Percentiles rank a stretch among this genome's conserved stretches.
phyloP scores from a whole-genome alignment of 2,329 filamentous ascomycete species.

The Diplodia mutila region DNA sequence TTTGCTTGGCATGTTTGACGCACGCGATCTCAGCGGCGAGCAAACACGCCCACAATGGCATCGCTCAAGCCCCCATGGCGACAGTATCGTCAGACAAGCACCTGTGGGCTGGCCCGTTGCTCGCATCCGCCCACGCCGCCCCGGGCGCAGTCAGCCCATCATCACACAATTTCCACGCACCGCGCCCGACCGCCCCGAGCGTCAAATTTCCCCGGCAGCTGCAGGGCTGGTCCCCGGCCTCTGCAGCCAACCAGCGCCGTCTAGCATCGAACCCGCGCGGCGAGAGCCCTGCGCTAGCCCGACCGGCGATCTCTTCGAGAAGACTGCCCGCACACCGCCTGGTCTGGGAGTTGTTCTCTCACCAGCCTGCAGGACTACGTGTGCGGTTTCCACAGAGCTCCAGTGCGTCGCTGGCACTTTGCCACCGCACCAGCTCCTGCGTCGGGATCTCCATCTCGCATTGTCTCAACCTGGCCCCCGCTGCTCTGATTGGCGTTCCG shows the following conservation, averaged over 20 bases:
- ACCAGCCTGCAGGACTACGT: constrained; percentile 3
- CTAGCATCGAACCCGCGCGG: background rate
- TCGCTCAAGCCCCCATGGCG: constrained; percentile 17
- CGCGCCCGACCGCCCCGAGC: background rate
- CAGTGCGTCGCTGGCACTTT: constrained; percentile 8
- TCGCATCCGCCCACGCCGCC: background rate
- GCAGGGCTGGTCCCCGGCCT: constrained; percentile 16
- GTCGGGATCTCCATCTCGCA: constrained; percentile 17
- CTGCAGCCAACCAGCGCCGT: constrained; percentile 11
- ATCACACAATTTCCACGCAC: constrained; percentile 22
- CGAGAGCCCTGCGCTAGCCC: constrained; percentile 5
- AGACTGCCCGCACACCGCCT: background rate
- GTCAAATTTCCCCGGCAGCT: constrained; percentile 20
- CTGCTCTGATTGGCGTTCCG: constrained; percentile 18
- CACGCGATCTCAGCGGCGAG: background rate
- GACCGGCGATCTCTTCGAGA: constrained; percentile 21
- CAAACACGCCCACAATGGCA: constrained; percentile 1
- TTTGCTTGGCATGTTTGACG: constrained; percentile 13
- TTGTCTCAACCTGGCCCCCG: constrained; percentile 2
- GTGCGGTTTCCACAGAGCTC: constrained; percentile 15
- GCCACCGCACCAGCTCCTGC: constrained; percentile 21
- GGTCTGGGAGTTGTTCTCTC: background rate
- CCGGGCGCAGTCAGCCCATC: constrained; percentile 16
- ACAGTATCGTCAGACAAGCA: constrained; percentile 20
- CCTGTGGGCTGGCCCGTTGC: constrained; percentile 8